These are phyloP conservation scores for Tolypocladium amazonense DNA, from an alignment of 2,329 filamentous ascomycete genomes.

Conservation along the genomic window DNA sequence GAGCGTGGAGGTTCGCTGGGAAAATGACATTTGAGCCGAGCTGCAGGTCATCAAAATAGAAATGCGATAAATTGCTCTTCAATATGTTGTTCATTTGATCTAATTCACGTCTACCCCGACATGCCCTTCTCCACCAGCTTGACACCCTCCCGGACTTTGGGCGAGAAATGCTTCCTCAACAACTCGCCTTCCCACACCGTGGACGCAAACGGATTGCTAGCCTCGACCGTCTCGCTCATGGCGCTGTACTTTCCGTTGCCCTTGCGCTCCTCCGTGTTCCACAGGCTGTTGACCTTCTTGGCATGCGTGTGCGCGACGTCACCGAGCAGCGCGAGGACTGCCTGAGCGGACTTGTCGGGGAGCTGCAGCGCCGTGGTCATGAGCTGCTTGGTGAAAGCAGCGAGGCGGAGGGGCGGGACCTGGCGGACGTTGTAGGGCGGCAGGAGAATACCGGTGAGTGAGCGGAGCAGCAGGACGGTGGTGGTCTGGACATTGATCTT, in stretches of 20 bases:
- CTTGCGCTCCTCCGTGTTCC: constrained; percentile 88
- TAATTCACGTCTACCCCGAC: constrained; percentile 13
- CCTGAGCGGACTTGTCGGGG: constrained; percentile 80
- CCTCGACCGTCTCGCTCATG: constrained; percentile 62
- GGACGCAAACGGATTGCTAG: constrained; percentile 79
- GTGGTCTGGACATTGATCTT: constrained; percentile 94
- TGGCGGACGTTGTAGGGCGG: constrained; percentile 63
- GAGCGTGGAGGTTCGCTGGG: neutral
- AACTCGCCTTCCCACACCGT: constrained; percentile 94
- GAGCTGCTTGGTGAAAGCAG: constrained; percentile 86
- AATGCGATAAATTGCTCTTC: neutral
- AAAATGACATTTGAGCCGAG: neutral
- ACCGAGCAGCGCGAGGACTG: constrained; percentile 65
- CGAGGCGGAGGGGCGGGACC: constrained; percentile 74
- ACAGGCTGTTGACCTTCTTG: constrained; percentile 73
- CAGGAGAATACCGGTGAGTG: constrained; percentile 70
- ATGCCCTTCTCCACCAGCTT: constrained; percentile 59
- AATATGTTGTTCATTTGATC: neutral
- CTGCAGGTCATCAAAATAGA: neutral
- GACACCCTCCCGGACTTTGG: constrained; percentile 69
- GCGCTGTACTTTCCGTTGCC: constrained; percentile 83
- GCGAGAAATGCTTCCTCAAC: constrained; percentile 74
- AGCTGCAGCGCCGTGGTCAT: constrained; percentile 73
- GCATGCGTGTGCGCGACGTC: constrained; percentile 74
- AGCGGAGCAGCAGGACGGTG: constrained; percentile 81